phyloP scores from a whole-genome alignment of 2,329 filamentous ascomycete genomes.

The Didymella sp. region DNA sequence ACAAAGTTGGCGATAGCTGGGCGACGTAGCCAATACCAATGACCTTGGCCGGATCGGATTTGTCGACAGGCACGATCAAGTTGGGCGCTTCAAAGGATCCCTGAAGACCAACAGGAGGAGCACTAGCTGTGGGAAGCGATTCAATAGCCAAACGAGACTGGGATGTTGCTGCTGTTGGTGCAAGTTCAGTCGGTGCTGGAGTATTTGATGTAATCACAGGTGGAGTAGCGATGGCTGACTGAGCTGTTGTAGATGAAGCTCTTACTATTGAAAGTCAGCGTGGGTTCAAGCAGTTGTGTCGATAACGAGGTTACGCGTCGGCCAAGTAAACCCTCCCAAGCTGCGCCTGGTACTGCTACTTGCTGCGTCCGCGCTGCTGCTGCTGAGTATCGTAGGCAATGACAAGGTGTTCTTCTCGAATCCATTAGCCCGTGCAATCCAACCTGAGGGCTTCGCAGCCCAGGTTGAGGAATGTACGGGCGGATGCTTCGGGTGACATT shows the following conservation, averaged over 20 bases:
- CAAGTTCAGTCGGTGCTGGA: slow-evolving; percentile 4
- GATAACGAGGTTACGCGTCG: neutral
- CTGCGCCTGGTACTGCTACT: slow-evolving; percentile 23
- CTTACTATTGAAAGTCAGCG: slow-evolving; percentile 9
- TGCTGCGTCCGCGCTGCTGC: slow-evolving; percentile 16
- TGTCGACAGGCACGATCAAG: slow-evolving; percentile 49
- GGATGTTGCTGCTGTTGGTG: slow-evolving; percentile 1
- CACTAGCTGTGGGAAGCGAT: slow-evolving; percentile 22
- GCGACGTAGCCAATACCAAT: slow-evolving; percentile 52
- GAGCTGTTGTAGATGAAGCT: slow-evolving; percentile 16
- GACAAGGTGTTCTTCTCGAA: slow-evolving; percentile 27
- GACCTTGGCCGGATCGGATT: slow-evolving; percentile 46
- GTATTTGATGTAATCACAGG: slow-evolving; percentile 11
- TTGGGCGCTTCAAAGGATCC: slow-evolving; percentile 49
- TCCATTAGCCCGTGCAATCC: slow-evolving; percentile 39
- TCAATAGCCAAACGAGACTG: slow-evolving; percentile 2
- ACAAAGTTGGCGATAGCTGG: slow-evolving; percentile 49
- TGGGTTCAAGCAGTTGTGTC: neutral
- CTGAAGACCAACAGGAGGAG: slow-evolving; percentile 35
- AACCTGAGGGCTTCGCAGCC: slow-evolving; percentile 23
- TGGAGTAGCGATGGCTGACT: slow-evolving; percentile 20
- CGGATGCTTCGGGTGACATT: slow-evolving; percentile 17
- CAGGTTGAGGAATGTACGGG: slow-evolving; percentile 22
- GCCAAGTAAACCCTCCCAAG: neutral
- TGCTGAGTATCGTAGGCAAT: slow-evolving; percentile 16